phyloP scores from a whole-genome alignment of 2,329 filamentous ascomycete species.

The Calonectria pteridis region DNA sequence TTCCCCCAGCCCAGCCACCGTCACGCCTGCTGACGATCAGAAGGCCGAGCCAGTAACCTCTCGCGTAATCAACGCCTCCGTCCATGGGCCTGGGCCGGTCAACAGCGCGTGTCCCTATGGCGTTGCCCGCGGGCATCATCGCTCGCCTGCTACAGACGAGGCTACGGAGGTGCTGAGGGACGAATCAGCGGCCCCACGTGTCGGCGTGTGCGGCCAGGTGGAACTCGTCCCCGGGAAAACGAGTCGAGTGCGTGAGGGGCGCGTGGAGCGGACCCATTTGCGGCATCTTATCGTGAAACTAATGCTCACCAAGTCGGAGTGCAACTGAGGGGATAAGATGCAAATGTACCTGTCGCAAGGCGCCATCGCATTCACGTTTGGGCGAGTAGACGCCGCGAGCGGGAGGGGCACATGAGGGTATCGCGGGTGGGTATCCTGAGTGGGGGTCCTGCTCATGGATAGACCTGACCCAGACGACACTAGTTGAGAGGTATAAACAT shows the following conservation, averaged over 20 bases:
- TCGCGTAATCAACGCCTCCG: background rate
- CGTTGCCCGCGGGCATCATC: background rate
- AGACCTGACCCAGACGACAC: background rate
- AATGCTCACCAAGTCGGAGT: slow-evolving; percentile 33
- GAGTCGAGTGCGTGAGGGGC: slow-evolving; percentile 15
- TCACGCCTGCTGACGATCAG: background rate
- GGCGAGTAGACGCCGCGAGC: slow-evolving; percentile 8
- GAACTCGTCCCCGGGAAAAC: slow-evolving; percentile 13
- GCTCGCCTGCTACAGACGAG: background rate
- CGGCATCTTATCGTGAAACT: slow-evolving; percentile 10
- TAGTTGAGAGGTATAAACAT: slow-evolving; percentile 23
- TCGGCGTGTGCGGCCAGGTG: slow-evolving; percentile 28
- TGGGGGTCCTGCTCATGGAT: slow-evolving; percentile 4
- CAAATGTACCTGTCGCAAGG: slow-evolving; percentile 32
- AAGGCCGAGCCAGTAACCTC: background rate
- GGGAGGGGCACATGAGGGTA: slow-evolving; percentile 21
- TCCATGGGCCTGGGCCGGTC: background rate
- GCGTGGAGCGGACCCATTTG: slow-evolving; percentile 27
- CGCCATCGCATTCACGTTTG: slow-evolving; percentile 31
- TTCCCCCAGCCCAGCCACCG: background rate
- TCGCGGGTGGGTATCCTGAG: background rate
- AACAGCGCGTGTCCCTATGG: background rate
- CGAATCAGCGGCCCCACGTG: slow-evolving; percentile 50
- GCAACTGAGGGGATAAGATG: slow-evolving; percentile 3
- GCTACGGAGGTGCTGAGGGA: background rate